Percentiles rank a stretch among this genome's conserved stretches.
These are phyloP conservation scores for Podospora didyma DNA, from an alignment of 495 filamentous ascomycete genomes.

Conservation along the genomic window DNA sequence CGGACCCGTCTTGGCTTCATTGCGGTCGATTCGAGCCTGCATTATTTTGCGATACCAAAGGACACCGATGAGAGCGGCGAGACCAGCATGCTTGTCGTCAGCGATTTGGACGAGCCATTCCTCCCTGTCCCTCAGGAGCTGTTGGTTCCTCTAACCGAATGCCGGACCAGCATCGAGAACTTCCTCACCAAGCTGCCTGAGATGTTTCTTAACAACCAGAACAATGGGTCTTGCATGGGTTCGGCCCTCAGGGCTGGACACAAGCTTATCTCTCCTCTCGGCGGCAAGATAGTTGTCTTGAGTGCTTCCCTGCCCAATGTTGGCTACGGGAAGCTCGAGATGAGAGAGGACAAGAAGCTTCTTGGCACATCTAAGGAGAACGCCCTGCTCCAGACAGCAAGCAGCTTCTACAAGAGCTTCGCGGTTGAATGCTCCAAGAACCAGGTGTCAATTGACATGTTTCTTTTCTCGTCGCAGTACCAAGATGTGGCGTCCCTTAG, in stretches of 20 bases:
- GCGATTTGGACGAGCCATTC: conserved; percentile 96
- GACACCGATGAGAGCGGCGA: conserved; percentile 80
- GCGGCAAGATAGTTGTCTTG: conserved; percentile 90
- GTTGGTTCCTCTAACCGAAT: conserved; percentile 86
- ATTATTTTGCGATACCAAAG: conserved; percentile 91
- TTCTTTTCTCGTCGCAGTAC: conserved; percentile 94
- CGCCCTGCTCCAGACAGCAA: conserved; percentile 80
- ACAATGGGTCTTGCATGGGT: conserved; percentile 82
- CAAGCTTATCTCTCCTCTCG: conserved; percentile 87
- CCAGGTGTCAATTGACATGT: conserved; percentile 99
- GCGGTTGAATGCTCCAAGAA: conserved; percentile 98
- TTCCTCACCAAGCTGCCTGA: conserved; percentile 89
- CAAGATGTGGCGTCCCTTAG: conserved; percentile 95
- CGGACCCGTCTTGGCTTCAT: conserved; percentile 92
- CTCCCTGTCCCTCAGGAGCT: conserved; percentile 89
- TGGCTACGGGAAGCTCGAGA: conserved; percentile 84
- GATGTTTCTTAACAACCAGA: conserved; percentile 96
- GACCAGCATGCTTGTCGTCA: conserved; percentile 88
- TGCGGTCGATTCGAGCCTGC: conserved; percentile 88
- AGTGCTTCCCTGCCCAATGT: conserved; percentile 87
- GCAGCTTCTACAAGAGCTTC: conserved; percentile 98
- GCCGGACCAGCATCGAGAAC: conserved; percentile 80
- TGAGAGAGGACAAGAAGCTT: conserved; percentile 95
- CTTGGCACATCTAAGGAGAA: conserved; percentile 92
- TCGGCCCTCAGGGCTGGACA: conserved; percentile 89